These are phyloP conservation scores for Didymella pinodella DNA, from an alignment of 2,329 filamentous ascomycete species.

Conservation along the genomic window DNA sequence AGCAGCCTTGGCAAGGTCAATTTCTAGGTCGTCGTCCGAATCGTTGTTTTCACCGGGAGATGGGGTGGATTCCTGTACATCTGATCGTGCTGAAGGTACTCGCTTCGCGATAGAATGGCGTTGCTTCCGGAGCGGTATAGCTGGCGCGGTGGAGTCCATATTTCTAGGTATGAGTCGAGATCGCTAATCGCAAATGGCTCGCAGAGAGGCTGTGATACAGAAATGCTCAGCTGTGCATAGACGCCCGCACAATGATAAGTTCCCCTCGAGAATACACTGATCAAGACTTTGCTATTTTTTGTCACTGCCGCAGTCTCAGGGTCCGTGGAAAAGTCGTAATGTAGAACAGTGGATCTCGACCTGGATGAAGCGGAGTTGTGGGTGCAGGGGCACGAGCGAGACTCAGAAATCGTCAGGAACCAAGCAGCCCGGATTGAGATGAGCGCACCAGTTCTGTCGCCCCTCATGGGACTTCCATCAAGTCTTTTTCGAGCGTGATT, in stretches of 20 bases:
- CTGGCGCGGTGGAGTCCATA: not conserved
- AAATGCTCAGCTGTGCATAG: not conserved
- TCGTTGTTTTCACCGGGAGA: not conserved
- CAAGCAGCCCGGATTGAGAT: not conserved
- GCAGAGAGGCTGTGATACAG: not conserved
- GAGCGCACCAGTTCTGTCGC: not conserved
- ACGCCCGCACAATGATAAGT: not conserved
- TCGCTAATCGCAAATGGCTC: not conserved
- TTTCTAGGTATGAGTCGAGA: not conserved
- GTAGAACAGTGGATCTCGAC: not conserved
- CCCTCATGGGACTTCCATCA: not conserved
- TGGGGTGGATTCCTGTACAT: not conserved
- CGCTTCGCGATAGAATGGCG: not conserved
- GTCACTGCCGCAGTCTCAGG: not conserved
- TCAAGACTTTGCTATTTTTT: not conserved
- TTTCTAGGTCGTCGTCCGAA: not conserved
- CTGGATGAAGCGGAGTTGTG: not conserved
- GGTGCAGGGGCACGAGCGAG: not conserved
- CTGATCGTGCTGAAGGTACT: not conserved
- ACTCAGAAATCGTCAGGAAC: not conserved
- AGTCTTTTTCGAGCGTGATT: not conserved
- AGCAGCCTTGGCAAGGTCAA: not conserved
- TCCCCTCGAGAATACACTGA: not conserved
- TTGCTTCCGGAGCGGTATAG: not conserved
- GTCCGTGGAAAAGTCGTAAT: not conserved